Evolutionary conservation across 148 eudicot genomes (phyloP).

Genomic region (Pouteria glomerata): DNA sequence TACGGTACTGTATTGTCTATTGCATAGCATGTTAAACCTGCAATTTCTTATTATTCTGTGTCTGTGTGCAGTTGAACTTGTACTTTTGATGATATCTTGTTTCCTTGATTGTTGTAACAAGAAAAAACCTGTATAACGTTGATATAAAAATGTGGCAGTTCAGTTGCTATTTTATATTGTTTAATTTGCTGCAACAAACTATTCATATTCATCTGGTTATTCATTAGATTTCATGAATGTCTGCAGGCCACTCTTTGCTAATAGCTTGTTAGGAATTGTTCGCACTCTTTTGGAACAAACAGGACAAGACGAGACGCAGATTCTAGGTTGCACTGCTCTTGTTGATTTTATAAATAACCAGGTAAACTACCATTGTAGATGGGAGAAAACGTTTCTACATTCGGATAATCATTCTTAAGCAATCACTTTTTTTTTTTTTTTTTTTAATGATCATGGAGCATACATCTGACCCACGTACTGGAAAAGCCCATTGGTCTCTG

Average conservation of each 20-base stretch:
- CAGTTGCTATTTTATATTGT: too few species aligned
- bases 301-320: constrained; percentile 49
- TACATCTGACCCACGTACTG: neutral
- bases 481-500: neutral
- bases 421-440: too few species aligned
- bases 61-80: neutral
- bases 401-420: neutral
- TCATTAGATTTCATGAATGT: neutral
- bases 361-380: constrained; percentile 30
- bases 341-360: constrained; percentile 70
- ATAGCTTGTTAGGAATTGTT: constrained; percentile 63
- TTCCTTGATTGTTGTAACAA: neutral
- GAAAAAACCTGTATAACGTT: neutral
- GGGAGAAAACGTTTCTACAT: neutral
- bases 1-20: neutral
- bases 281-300: constrained; percentile 76
- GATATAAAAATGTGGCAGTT: too few species aligned
- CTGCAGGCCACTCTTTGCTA: constrained; percentile 80
- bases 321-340: constrained; percentile 65
- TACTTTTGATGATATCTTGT: neutral
- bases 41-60: neutral
- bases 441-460: neutral
- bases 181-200: neutral
- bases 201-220: neutral
- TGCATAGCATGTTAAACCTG: neutral